Evolutionary conservation across 2,329 filamentous ascomycete genomes (phyloP).

Genomic region (Xylariaceae sp.): DNA sequence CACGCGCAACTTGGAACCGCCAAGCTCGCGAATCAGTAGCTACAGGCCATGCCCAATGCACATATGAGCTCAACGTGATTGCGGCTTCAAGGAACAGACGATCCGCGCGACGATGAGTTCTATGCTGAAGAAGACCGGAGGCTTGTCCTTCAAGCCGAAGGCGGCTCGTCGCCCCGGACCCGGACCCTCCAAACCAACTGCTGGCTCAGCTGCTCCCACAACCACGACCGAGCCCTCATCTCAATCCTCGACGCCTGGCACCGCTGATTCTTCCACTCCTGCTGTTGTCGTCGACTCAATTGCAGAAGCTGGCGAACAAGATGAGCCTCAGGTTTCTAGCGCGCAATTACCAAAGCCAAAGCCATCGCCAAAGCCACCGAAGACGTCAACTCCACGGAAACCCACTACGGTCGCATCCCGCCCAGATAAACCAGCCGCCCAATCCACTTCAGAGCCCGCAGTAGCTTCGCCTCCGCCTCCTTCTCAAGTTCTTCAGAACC

Average conservation of each 20-base stretch:
- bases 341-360: slow-evolving; percentile 3
- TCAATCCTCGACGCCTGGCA: slow-evolving; percentile 10
- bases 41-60: slow-evolving; percentile 14
- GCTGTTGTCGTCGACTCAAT: slow-evolving; percentile 16
- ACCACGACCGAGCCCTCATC: slow-evolving; percentile 23
- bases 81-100: slow-evolving; percentile 8
- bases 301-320: slow-evolving; percentile 9
- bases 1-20: slow-evolving; percentile 3
- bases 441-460: slow-evolving; percentile 4
- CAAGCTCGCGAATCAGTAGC: slow-evolving; percentile 3
- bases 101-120: slow-evolving; percentile 46
- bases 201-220: slow-evolving; percentile 18
- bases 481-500: slow-evolving; percentile 5
- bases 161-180: slow-evolving; percentile 50
- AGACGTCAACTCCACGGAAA: slow-evolving; percentile 1
- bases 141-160: slow-evolving; percentile 65
- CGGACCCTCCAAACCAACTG: slow-evolving; percentile 31
- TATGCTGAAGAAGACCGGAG: slow-evolving; percentile 63
- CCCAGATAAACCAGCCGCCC: background rate
- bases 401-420: slow-evolving; percentile 1
- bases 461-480: slow-evolving; percentile 8
- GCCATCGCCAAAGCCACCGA: too few relatives aligned
- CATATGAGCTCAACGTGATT: slow-evolving; percentile 15
- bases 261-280: slow-evolving; percentile 17
- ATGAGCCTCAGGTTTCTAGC: background rate